Conservation (phyloP, 179 eudicot species). For the Amaranthus tricolor region DNA sequence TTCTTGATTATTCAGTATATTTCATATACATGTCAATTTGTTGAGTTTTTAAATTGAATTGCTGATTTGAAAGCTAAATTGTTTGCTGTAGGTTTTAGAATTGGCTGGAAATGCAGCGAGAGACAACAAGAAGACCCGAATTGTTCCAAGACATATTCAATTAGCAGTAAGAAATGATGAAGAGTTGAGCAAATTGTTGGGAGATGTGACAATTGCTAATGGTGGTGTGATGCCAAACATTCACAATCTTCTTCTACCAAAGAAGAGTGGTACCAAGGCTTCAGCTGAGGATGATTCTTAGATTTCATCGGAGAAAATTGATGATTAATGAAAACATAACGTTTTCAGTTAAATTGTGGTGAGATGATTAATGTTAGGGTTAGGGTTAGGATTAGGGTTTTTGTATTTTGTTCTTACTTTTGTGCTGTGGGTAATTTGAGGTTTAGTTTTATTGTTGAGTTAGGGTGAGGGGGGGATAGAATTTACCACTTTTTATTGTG, state of each 20-base stretch:
- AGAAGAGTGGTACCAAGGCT: conserved; percentile 35
- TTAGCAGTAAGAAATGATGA: conserved; percentile 39
- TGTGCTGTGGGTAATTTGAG: not conserved
- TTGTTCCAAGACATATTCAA: conserved; percentile 38
- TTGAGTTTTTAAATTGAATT: too few species aligned
- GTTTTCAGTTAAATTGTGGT: not conserved
- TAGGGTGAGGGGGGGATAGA: not conserved
- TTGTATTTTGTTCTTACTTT: not conserved
- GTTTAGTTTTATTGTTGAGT: not conserved
- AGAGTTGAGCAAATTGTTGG: conserved; percentile 36
- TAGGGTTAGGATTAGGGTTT: conserved; percentile 20
- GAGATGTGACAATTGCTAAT: conserved; percentile 39
- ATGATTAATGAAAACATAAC: too few species aligned
- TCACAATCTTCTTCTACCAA: conserved; percentile 37
- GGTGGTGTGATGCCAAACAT: conserved; percentile 29
- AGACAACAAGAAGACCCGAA: conserved; percentile 39
- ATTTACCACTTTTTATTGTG: conserved; percentile 16
- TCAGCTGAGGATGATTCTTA: conserved; percentile 8
- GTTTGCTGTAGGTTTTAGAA: conserved; percentile 25
- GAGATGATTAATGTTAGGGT: not conserved
- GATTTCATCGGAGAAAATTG: too few species aligned
- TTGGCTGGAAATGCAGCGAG: conserved; percentile 42
- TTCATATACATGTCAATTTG: too few species aligned
- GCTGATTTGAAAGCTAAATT: not conserved
- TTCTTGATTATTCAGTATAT: too few species aligned